A percentile compares a stretch with the other conserved stretches of the same genome.
These are phyloP conservation scores for Suillus hirtellus DNA, from an alignment of 768 basidiomycete genomes.

Conservation along the genomic window DNA sequence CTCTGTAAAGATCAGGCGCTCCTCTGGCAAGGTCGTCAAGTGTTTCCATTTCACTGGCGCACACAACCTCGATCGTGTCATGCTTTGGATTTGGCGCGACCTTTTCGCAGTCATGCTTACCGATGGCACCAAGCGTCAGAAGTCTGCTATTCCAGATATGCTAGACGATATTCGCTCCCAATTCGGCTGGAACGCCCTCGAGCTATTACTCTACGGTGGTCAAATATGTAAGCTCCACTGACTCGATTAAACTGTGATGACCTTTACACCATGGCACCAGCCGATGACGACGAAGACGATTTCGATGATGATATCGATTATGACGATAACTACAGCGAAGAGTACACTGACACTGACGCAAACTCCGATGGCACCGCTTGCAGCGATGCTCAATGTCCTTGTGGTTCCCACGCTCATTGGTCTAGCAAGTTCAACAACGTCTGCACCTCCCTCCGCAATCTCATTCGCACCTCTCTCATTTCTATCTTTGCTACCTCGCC, in stretches of 20 bases:
- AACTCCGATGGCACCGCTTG: constrained; percentile 19
- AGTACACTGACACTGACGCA: constrained; percentile 24
- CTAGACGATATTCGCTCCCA: constrained; percentile 55
- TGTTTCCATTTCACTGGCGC: constrained; percentile 50
- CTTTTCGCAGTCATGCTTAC: constrained; percentile 59
- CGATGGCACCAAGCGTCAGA: constrained; percentile 29
- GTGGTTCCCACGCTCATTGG: constrained; percentile 57
- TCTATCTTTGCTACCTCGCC: constrained; percentile 53
- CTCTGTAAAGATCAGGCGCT: constrained; percentile 44
- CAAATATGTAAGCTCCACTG: constrained; percentile 34
- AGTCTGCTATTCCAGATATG: constrained; percentile 48
- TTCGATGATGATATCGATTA: constrained; percentile 31
- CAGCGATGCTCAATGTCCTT: constrained; percentile 27
- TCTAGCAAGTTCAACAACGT: constrained; percentile 40
- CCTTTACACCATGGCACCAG: constrained; percentile 15
- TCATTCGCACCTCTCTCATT: constrained; percentile 47
- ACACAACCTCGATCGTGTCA: constrained; percentile 43
- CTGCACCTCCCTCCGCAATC: constrained; percentile 40
- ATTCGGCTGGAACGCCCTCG: constrained; percentile 52
- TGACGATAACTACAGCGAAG: constrained; percentile 28
- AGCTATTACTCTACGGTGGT: constrained; percentile 58
- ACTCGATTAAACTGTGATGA: background rate
- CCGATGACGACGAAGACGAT: constrained; percentile 20
- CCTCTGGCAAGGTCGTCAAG: constrained; percentile 46
- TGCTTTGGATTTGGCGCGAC: constrained; percentile 73